Conservation (phyloP, 768 basidiomycete species). For the Russula compacta region DNA sequence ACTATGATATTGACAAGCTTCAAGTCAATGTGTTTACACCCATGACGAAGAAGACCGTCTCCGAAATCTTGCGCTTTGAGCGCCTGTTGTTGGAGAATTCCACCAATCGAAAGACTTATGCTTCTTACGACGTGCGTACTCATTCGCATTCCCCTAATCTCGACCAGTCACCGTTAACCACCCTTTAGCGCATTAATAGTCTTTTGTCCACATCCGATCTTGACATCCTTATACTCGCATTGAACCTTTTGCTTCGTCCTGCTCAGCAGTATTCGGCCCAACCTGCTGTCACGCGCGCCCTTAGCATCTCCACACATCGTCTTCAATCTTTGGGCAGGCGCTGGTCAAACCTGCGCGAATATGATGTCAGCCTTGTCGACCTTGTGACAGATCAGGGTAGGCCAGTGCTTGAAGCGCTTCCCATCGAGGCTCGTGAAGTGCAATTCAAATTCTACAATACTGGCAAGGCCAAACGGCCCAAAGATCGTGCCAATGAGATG, state of each 20-base stretch:
- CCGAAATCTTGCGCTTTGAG: conserved; percentile 82
- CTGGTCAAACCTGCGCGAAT: conserved; percentile 77
- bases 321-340: conserved; percentile 77
- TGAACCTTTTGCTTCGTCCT: conserved; percentile 84
- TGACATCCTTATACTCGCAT: conserved; percentile 73
- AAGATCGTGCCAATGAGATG: conserved; percentile 32
- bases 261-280: conserved; percentile 92
- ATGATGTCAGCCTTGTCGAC: conserved; percentile 67
- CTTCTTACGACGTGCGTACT: conserved; percentile 88
- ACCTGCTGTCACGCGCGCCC: conserved; percentile 70
- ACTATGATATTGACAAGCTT: conserved; percentile 79
- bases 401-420: conserved; percentile 50
- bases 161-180: not conserved
- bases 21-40: conserved; percentile 76
- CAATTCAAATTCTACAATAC: conserved; percentile 75
- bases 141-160: conserved; percentile 6
- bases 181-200: conserved; percentile 72
- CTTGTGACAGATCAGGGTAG: conserved; percentile 49
- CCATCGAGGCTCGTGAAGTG: conserved; percentile 67
- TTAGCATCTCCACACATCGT: conserved; percentile 74
- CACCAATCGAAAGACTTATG: conserved; percentile 93
- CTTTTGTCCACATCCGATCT: conserved; percentile 83
- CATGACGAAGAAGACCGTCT: conserved; percentile 60
- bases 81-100: conserved; percentile 91
- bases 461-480: conserved; percentile 28